Percentiles rank a stretch among this genome's conserved stretches.
phyloP scores from a whole-genome alignment of 106 monocot genomes.

The Phalaenopsis aphrodite region DNA sequence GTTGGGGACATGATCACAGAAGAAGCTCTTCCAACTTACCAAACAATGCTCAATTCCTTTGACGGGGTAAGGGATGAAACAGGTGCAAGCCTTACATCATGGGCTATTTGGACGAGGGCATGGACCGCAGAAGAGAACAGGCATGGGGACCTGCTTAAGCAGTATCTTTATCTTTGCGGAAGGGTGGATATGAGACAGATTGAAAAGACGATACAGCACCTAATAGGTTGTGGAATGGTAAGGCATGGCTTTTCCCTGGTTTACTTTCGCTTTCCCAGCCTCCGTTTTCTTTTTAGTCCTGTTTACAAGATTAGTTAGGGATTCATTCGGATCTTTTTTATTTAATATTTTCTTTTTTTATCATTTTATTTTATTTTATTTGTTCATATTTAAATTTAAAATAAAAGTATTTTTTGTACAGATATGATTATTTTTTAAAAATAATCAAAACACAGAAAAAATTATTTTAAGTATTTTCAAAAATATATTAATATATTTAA shows the following conservation, averaged over 20 bases:
- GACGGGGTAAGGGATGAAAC: conserved; percentile 16
- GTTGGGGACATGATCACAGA: conserved; percentile 19
- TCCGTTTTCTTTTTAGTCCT: too few relatives aligned
- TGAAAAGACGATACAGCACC: conserved; percentile 17
- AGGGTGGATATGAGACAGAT: conserved; percentile 19
- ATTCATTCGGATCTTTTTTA: too few relatives aligned
- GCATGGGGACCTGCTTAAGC: conserved; percentile 15
- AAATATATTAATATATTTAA: too few relatives aligned
- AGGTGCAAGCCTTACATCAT: conserved; percentile 5
- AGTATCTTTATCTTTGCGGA: conserved; percentile 14
- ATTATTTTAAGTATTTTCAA: too few relatives aligned
- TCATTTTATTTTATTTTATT: too few relatives aligned
- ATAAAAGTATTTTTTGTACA: too few relatives aligned
- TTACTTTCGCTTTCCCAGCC: background rate
- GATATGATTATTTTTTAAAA: too few relatives aligned
- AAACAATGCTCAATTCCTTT: conserved; percentile 8
- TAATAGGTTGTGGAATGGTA: conserved; percentile 18
- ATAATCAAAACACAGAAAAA: too few relatives aligned
- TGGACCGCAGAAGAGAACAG: conserved; percentile 23
- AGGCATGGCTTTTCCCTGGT: background rate
- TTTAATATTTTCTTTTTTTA: too few relatives aligned
- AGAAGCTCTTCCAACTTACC: conserved; percentile 19
- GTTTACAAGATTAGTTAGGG: too few relatives aligned
- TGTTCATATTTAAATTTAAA: too few relatives aligned
- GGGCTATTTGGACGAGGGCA: conserved; percentile 14